Percentiles rank a stretch among this genome's conserved stretches.
These are phyloP conservation scores for Saussurea involucrata DNA, from an alignment of 129 eudicot genomes.

Conservation along the genomic window DNA sequence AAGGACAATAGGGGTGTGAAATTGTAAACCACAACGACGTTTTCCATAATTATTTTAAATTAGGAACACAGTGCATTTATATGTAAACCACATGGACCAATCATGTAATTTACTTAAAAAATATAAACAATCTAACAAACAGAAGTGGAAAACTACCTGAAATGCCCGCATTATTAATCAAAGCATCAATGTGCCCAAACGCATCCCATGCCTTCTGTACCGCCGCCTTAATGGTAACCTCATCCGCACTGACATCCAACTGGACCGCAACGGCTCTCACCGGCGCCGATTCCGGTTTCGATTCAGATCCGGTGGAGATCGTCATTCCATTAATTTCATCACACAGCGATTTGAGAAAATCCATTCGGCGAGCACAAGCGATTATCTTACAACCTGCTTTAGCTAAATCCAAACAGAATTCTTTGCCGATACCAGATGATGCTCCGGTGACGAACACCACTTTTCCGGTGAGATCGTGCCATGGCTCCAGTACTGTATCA, in stretches of 20 bases:
- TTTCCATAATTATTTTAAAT: too few relatives aligned
- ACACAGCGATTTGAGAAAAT: slow-evolving; percentile 23
- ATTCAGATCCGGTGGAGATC: neutral
- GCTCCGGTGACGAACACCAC: slow-evolving; percentile 50
- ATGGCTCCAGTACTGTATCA: slow-evolving; percentile 29
- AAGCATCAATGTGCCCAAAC: slow-evolving; percentile 49
- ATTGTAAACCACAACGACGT: too few relatives aligned
- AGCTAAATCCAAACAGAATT: slow-evolving; percentile 39
- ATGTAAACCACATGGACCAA: too few relatives aligned
- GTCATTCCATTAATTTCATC: slow-evolving; percentile 22
- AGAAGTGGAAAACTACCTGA: slow-evolving; percentile 20
- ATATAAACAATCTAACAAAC: too few relatives aligned
- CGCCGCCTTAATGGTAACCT: slow-evolving; percentile 38
- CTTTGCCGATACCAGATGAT: slow-evolving; percentile 42
- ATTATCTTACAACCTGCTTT: slow-evolving; percentile 41
- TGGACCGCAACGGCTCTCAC: slow-evolving; percentile 35
- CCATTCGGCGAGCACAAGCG: slow-evolving; percentile 35
- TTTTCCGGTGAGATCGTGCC: slow-evolving; percentile 38
- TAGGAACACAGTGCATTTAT: too few relatives aligned
- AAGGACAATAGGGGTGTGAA: too few relatives aligned
- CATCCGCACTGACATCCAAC: slow-evolving; percentile 41
- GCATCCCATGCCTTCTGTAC: slow-evolving; percentile 45
- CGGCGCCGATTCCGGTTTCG: neutral
- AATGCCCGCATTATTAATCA: slow-evolving; percentile 42
- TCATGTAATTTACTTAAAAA: too few relatives aligned